A percentile compares a stretch with the other conserved stretches of the same genome.
These are phyloP conservation scores for Trametes villosa DNA, from an alignment of 768 basidiomycete species.

Conservation along the genomic window DNA sequence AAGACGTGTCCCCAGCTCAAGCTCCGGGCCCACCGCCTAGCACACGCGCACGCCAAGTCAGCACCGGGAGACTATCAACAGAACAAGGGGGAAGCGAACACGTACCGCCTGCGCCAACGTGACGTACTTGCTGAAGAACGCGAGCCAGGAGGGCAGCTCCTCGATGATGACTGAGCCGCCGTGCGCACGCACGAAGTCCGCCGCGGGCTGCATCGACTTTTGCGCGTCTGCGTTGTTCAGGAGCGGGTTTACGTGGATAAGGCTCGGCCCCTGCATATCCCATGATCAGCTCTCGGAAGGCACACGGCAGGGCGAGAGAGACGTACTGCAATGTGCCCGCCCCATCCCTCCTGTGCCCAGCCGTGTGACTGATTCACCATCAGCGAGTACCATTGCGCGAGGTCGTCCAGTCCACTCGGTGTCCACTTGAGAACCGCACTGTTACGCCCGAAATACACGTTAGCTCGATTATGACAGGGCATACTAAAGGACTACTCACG, in stretches of 20 bases:
- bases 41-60: neutral
- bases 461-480: conserved; percentile 12
- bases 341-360: conserved; percentile 44
- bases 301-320: conserved; percentile 13
- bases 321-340: conserved; percentile 42
- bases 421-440: conserved; percentile 37
- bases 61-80: neutral
- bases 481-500: conserved; percentile 27
- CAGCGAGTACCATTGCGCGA: conserved; percentile 33
- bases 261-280: conserved; percentile 24
- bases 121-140: conserved; percentile 40
- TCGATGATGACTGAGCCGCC: conserved; percentile 38
- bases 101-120: conserved; percentile 3
- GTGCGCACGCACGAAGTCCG: conserved; percentile 34
- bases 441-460: neutral
- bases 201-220: conserved; percentile 41
- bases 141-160: conserved; percentile 25
- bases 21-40: conserved; percentile 30
- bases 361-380: conserved; percentile 35
- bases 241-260: conserved; percentile 50
- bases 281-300: neutral
- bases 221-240: conserved; percentile 42
- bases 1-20: conserved; percentile 34
- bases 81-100: neutral
- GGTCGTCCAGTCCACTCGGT: conserved; percentile 24